Evolutionary conservation across 2,329 filamentous ascomycete species (phyloP).

Genomic region (Scedosporium boydii): DNA sequence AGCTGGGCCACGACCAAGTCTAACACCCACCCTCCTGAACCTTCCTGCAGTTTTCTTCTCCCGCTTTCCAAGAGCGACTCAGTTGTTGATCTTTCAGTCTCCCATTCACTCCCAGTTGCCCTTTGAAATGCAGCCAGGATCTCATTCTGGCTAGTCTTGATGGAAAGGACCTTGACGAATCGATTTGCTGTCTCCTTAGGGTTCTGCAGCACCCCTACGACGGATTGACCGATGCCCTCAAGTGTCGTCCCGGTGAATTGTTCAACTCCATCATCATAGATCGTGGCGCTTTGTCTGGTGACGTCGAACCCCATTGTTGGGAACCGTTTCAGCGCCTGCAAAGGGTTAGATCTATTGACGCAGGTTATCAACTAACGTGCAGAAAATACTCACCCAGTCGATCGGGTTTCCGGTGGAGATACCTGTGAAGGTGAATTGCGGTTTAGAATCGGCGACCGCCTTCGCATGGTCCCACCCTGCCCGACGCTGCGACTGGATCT

Average conservation of each 20-base stretch:
- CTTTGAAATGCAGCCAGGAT: conserved; percentile 21
- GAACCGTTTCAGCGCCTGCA: conserved; percentile 29
- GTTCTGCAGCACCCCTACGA: conserved; percentile 10
- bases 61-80: conserved; percentile 25
- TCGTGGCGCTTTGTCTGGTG: conserved; percentile 22
- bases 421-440: conserved; percentile 38
- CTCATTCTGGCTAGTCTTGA: conserved; percentile 37
- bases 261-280: conserved; percentile 11
- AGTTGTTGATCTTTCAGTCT: conserved; percentile 21
- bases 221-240: conserved; percentile 8
- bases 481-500: background rate
- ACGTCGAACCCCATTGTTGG: conserved; percentile 32
- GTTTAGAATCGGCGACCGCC: conserved; percentile 14
- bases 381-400: conserved; percentile 28
- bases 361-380: conserved; percentile 19
- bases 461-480: conserved; percentile 4
- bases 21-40: background rate
- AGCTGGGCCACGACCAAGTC: conserved; percentile 3
- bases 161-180: conserved; percentile 23
- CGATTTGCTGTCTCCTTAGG: conserved; percentile 11
- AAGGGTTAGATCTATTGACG: background rate
- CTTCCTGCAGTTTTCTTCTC: background rate
- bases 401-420: conserved; percentile 37
- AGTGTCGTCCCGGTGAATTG: conserved; percentile 9
- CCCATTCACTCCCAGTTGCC: conserved; percentile 13